Evolutionary conservation across 345 rosid species (phyloP), one percentile per base, ranked within the genome.

Genomic region (Eutrema heterophyllum): DNA sequence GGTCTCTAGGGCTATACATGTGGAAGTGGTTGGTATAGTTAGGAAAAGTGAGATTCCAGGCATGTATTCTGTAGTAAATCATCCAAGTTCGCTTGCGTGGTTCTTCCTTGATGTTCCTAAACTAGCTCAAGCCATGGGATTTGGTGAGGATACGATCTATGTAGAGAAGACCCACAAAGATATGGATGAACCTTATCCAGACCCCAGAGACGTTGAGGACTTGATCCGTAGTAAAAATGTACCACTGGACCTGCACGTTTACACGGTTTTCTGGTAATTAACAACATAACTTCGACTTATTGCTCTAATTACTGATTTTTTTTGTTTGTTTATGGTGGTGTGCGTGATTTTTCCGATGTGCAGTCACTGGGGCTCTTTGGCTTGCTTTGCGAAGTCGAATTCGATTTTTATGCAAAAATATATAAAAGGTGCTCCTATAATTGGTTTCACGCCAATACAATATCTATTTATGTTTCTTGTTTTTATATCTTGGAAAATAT

Each of bases 31-130:
- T 56, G 96, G 96, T 70, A 89, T 93, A 10, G 68, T 93, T 50
- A 89, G 93, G 21, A 85, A 86, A 30, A 86, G 86, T 24, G 93
- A 90, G 77, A 82, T 73, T 41, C 96, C 97, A 15, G 82, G 87
- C 85, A 82, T 88, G 84, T 88, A 26, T 11, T 51, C 32, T 67
- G 86, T 88, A 27, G 80, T 79, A 76, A 84, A 86, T 60, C 86
- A 87, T 79, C 86, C 92, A 72, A 72, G 57, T 71, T 84, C 87
- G 35, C 29, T 68, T 46, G 87, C 86, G 58, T 93, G 96, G 97
- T 93, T 90, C 67, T 93, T 80, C 71, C 81, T 93, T 53, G 87
- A 90, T 70, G 82, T 89, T 80, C 87, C 86, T 16, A 86, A 85
- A 24, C 75, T 88, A 76, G 90, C 88, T 55, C 69, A 77, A 71